Evolutionary conservation across 768 basidiomycete species (phyloP), one percentile per base, ranked within the genome.

Genomic region (Pleurotus giganteus): DNA sequence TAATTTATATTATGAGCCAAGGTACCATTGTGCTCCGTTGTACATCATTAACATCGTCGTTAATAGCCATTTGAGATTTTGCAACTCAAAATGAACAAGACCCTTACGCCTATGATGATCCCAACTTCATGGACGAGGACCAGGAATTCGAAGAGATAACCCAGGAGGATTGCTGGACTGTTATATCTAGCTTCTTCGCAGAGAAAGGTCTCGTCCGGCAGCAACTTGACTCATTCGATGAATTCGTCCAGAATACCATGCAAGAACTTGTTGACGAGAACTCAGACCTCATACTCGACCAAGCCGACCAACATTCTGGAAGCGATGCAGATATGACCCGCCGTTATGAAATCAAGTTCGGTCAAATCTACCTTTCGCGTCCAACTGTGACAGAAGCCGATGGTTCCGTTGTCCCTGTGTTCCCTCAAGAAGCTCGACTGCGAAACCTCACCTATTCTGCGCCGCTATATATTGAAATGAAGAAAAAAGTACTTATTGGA

Each of bases 231-330:
- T 95, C 92, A 9, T 99, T 96, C 71, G 94, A 99, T 68, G 96
- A 98, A 73, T 99, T 98, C 65, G 92, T 99, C 29, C 94, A 98
- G 67, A 98, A 98, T 63, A 98, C 94, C 12, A 97, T 99, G 94
- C 96, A 98, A 72, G 97, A 98, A 69, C 80, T 99, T 23, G 95
- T 99, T 19, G 97, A 98, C 68, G 97, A 99, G 74, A 92, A 92
- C 60, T 74, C 88, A n/a, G 92, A 93, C 63, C 84, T 99, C 65
- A 94, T 96, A 60, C 77, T 99, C 45, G 96, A 98, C 73, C 97
- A 98, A 72, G 89, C 89, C 49, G 89, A 92, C 69, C 97, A 99
- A 71, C 94, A 97, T 68, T 90, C 94, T 7, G 96, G 96, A 4
- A 88, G 90, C 60, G 84, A 88, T 41, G 72, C 77, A 37, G 80